Percentiles rank a stretch among this genome's conserved stretches.
These are phyloP conservation scores for Solanum hybrid DNA, from an alignment of 305 asterid species.

Conservation along the genomic window DNA sequence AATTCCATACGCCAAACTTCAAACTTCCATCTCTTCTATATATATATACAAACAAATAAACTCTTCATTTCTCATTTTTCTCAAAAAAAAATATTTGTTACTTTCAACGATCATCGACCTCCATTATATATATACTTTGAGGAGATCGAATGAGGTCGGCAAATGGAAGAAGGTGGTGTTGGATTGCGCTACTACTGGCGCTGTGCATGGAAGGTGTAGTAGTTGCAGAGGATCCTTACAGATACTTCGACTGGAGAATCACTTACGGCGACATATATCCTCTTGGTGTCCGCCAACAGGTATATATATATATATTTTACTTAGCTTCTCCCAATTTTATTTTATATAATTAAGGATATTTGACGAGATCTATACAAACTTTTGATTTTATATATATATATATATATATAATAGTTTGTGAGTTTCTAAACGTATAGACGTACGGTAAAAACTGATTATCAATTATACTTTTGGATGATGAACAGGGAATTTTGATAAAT, in stretches of 20 bases:
- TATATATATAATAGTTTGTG: not conserved
- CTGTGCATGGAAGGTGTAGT: constrained; percentile 1
- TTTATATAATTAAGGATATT: no score
- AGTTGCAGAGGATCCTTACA: constrained; percentile 46
- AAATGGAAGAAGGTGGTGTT: not conserved
- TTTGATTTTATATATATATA: no score
- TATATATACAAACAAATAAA: not conserved
- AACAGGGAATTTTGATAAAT: constrained; percentile 63
- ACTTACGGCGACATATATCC: constrained; percentile 52
- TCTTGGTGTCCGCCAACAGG: constrained; percentile 63
- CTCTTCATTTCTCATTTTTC: not conserved
- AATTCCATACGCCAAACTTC: not conserved
- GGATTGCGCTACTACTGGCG: not conserved
- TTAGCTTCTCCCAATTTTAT: no score
- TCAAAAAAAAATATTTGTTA: no score
- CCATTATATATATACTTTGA: not conserved
- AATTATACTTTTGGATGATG: not conserved
- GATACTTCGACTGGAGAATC: constrained; percentile 46
- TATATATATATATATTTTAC: no score
- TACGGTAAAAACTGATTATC: not conserved
- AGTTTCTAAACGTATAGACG: not conserved
- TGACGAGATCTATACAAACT: not conserved
- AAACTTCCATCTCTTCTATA: not conserved
- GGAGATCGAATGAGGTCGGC: constrained; percentile 14
- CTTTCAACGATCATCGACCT: not conserved